Percentiles rank a stretch among this genome's conserved stretches.
phyloP scores from a whole-genome alignment of 2,329 filamentous ascomycete genomes.

The Beauveria sp. region DNA sequence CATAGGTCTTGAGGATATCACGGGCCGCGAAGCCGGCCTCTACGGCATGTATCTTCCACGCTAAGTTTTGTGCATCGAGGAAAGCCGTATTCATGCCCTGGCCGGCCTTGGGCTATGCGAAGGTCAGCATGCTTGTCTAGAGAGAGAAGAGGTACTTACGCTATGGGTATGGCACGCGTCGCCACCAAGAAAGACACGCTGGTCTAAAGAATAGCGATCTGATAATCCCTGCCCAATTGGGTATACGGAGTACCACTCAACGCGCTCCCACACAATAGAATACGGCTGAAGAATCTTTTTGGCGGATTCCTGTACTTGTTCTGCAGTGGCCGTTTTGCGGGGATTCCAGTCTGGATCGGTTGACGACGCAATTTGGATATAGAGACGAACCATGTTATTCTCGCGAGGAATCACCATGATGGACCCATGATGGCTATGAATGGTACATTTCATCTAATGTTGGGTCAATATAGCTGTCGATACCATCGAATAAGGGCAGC shows the following conservation, averaged over 20 bases:
- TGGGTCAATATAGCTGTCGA: not conserved
- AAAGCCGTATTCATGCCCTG: slow-evolving; percentile 79
- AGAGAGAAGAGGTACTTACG: slow-evolving; percentile 44
- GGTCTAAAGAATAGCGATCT: slow-evolving; percentile 57
- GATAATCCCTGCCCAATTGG: slow-evolving; percentile 69
- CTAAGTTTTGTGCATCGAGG: slow-evolving; percentile 77
- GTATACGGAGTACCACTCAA: slow-evolving; percentile 71
- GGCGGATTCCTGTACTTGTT: slow-evolving; percentile 57
- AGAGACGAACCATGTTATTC: slow-evolving; percentile 59
- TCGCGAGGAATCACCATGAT: slow-evolving; percentile 76
- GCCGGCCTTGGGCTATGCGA: slow-evolving; percentile 60
- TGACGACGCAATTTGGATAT: slow-evolving; percentile 59
- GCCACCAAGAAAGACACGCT: slow-evolving; percentile 66
- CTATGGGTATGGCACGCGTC: slow-evolving; percentile 77
- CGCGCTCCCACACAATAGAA: slow-evolving; percentile 56
- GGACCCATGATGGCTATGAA: slow-evolving; percentile 65
- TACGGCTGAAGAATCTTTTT: slow-evolving; percentile 61
- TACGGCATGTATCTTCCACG: slow-evolving; percentile 93
- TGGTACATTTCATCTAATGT: slow-evolving; percentile 61
- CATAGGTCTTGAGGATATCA: slow-evolving; percentile 73
- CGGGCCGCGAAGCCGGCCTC: slow-evolving; percentile 73
- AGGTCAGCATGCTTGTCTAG: slow-evolving; percentile 31
- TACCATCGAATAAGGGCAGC: slow-evolving; percentile 10
- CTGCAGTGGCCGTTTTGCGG: slow-evolving; percentile 53
- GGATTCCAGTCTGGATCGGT: slow-evolving; percentile 54